These are phyloP conservation scores for Adansonia rubrostipa DNA, from an alignment of 441 rosid species.

Conservation along the genomic window DNA sequence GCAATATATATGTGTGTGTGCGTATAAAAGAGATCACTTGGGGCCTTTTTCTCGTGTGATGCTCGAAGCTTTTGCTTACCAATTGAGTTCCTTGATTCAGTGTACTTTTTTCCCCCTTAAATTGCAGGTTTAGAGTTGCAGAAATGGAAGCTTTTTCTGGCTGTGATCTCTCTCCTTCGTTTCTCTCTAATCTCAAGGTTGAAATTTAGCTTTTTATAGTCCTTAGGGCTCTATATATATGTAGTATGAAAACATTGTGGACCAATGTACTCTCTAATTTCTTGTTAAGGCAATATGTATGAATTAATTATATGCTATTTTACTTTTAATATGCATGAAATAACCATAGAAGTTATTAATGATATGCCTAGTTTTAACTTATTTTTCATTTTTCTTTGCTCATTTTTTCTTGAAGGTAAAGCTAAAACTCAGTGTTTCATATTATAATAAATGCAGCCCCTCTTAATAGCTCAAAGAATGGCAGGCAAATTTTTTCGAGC, in stretches of 20 bases:
- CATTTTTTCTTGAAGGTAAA: background rate
- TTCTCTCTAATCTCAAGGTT: conserved; percentile 5
- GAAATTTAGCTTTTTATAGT: conserved; percentile 5
- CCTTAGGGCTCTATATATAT: background rate
- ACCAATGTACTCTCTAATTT: conserved; percentile 1
- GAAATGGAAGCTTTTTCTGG: conserved; percentile 7
- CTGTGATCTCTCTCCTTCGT: background rate
- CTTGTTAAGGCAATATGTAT: background rate
- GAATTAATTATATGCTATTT: conserved; percentile 4
- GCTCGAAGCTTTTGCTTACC: conserved; percentile 1
- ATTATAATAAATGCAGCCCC: background rate
- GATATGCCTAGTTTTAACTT: background rate
- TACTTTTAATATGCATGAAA: conserved; percentile 5
- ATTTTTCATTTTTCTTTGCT: background rate
- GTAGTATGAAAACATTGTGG: background rate
- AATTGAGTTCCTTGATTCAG: background rate
- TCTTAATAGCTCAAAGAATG: background rate
- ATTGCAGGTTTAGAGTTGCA: conserved; percentile 8
- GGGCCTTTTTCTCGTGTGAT: background rate
- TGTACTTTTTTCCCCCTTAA: background rate
- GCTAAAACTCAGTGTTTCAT: background rate
- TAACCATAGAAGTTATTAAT: background rate
- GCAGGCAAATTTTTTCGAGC: background rate
- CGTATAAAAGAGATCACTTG: background rate
- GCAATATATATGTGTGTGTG: background rate